Evolutionary conservation across 176 grass and related monocot species (phyloP), one percentile per base, ranked within the genome.

Genomic region (Oryza officinalis): DNA sequence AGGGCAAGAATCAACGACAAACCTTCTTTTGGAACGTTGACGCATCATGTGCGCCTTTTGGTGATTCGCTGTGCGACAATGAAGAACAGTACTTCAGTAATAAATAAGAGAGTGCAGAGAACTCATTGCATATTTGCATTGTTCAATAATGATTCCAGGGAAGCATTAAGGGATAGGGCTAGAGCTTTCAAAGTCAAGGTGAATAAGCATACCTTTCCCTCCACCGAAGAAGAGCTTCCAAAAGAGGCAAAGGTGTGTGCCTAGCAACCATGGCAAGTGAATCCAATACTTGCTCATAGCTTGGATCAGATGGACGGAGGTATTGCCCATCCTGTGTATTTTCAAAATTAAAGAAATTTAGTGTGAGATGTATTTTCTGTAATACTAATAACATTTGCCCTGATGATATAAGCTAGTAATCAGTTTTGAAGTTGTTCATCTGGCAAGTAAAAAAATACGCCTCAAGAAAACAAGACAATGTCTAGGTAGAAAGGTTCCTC

Each of bases 11-110:
- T 57, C 38, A 30, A 72, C 25, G 81, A 67, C 73, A 37, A 64
- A 98, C 96, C 96, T 99, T 99, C 77, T 99, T 99, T 85, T 99
- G 96, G 41, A 90, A 99, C 44, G 89, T 99, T 77, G 91, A 96
- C 18, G 93, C 93, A 83, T 99, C 96, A 81, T 95, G 87, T 27
- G 83, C 93, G 87, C 96, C 93, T 87, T 96, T 99, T 28, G 91
- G 93, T 38, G 96, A 99, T 86, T 99, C 96, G 74, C 93, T 99
- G 91, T 41, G 45, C 76, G 43, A 63, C 27, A 84, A 57, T 80
- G 66, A 66, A 80, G 49, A 90, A 85, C 57, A 77, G 71, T 74
- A 92, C 67, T 41, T 73, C 38, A 86, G 65, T 80, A 83, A 88
- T 71, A 75, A 57, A 41, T 83, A 63, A 60, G 83, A 40, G 47